These are phyloP conservation scores for Massarina eburnea DNA, from an alignment of 2,329 filamentous ascomycete species.

Conservation along the genomic window DNA sequence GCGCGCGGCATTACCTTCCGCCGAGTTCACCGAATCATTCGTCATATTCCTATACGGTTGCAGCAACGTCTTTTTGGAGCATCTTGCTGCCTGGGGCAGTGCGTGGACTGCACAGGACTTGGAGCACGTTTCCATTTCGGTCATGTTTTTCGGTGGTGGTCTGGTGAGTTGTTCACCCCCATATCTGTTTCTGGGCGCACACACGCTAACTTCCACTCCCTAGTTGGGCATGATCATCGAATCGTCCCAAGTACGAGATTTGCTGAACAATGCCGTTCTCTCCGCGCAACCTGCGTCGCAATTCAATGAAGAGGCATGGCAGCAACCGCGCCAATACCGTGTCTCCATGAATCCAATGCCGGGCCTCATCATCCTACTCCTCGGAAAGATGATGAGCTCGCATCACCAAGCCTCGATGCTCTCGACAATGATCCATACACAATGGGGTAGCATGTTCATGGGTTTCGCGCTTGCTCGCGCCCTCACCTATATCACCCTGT, in stretches of 20 bases:
- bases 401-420: constrained; percentile 84
- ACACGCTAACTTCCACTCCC: constrained; percentile 25
- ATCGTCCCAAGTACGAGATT: constrained; percentile 63
- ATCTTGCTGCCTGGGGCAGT: constrained; percentile 71
- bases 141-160: constrained; percentile 92
- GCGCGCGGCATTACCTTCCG: constrained; percentile 65
- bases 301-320: constrained; percentile 49
- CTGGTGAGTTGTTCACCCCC: constrained; percentile 59
- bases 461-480: constrained; percentile 77
- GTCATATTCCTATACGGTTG: constrained; percentile 88
- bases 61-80: constrained; percentile 91
- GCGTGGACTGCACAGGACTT: constrained; percentile 78
- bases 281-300: constrained; percentile 36
- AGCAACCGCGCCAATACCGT: constrained; percentile 66
- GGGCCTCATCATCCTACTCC: constrained; percentile 78
- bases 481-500: constrained; percentile 78
- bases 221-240: constrained; percentile 81
- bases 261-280: constrained; percentile 59
- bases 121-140: constrained; percentile 88
- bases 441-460: constrained; percentile 86
- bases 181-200: constrained; percentile 10
- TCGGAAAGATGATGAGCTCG: constrained; percentile 94
- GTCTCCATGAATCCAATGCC: constrained; percentile 88
- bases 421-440: constrained; percentile 88
- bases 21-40: constrained; percentile 86